Conservation (phyloP, 805 yeast species). For the Nakazawaea holstii region DNA sequence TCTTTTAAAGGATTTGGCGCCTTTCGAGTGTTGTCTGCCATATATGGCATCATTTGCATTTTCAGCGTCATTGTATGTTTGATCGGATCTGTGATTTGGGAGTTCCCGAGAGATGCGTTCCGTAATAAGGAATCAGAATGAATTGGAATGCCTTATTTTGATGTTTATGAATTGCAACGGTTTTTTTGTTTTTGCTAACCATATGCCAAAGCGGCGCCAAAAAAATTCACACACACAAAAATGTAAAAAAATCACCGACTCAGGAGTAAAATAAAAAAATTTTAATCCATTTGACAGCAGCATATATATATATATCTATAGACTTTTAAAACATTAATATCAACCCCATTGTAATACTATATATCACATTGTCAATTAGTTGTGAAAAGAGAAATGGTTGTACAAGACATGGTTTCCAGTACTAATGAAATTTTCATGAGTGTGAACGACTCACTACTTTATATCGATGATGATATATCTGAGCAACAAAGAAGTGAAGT, state of each 20-base stretch:
- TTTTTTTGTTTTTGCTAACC: neutral
- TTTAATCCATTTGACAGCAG: neutral
- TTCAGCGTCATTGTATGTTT: constrained; percentile 39
- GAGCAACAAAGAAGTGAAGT: constrained; percentile 15
- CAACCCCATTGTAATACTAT: neutral
- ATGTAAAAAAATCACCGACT: no score
- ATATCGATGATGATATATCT: constrained; percentile 19
- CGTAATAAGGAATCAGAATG: no score
- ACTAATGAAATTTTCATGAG: constrained; percentile 1
- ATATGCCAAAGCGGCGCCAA: neutral
- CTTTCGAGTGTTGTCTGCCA: constrained; percentile 56
- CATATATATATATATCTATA: no score
- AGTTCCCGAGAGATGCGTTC: constrained; percentile 20
- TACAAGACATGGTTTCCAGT: neutral
- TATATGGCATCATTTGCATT: constrained; percentile 52
- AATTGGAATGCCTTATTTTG: no score
- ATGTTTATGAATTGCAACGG: no score
- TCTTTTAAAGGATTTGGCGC: constrained; percentile 43
- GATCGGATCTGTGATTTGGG: constrained; percentile 25
- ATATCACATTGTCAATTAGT: neutral
- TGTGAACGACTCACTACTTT: constrained; percentile 18
- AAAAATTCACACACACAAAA: no score
- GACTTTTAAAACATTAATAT: neutral
- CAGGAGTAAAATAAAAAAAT: neutral
- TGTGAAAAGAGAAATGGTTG: neutral